Evolutionary conservation across 1,284 basidiomycete species (phyloP).

Genomic region (Ustilago hordei): DNA sequence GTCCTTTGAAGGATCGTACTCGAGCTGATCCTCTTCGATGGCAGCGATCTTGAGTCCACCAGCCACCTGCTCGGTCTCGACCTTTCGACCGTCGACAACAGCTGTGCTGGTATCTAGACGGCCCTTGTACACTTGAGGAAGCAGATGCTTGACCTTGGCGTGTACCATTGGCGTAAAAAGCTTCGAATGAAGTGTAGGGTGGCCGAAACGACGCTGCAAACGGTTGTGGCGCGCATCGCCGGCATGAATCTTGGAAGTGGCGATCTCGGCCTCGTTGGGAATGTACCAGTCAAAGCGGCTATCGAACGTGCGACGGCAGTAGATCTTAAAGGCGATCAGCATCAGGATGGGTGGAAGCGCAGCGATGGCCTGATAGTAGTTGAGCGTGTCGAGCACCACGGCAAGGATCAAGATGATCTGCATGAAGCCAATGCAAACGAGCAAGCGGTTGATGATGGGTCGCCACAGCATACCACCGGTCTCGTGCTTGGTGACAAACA

Average conservation of each 20-base stretch:
- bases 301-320: slow-evolving; percentile 61
- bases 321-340: slow-evolving; percentile 65
- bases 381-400: slow-evolving; percentile 53
- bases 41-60: slow-evolving; percentile 65
- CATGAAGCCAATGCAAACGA: slow-evolving; percentile 67
- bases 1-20: slow-evolving; percentile 63
- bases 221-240: slow-evolving; percentile 62
- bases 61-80: slow-evolving; percentile 52
- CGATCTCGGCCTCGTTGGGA: slow-evolving; percentile 61
- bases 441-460: slow-evolving; percentile 64
- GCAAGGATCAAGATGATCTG: slow-evolving; percentile 64
- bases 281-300: slow-evolving; percentile 66
- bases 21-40: slow-evolving; percentile 64
- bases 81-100: slow-evolving; percentile 56
- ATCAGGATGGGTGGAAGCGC: slow-evolving; percentile 62
- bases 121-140: slow-evolving; percentile 63
- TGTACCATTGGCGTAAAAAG: slow-evolving; percentile 66
- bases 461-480: slow-evolving; percentile 69
- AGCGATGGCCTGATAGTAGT: slow-evolving; percentile 59
- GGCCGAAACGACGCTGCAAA: slow-evolving; percentile 67
- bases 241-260: slow-evolving; percentile 52
- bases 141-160: slow-evolving; percentile 59
- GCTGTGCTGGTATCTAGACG: slow-evolving; percentile 46
- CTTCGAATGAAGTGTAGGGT: slow-evolving; percentile 63
- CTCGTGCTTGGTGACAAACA: slow-evolving; percentile 68